Conservation (phyloP, 2,329 filamentous ascomycete species). For the Diaporthe nobilis region DNA sequence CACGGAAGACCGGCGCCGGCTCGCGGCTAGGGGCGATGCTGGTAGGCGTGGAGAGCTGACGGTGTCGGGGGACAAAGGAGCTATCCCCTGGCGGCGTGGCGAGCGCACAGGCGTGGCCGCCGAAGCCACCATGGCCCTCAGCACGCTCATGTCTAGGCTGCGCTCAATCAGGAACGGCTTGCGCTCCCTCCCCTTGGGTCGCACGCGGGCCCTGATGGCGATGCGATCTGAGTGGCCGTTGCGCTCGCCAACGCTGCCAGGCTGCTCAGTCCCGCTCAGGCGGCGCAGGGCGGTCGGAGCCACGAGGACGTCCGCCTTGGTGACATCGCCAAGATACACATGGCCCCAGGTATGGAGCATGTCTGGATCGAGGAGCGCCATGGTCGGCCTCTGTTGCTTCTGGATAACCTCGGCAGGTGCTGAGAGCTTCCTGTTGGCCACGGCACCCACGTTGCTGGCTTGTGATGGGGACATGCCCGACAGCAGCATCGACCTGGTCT, state of each 20-base stretch:
- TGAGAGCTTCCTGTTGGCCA: conserved; percentile 48
- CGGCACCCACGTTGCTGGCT: conserved; percentile 28
- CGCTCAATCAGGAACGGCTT: conserved; percentile 64
- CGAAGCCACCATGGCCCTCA: conserved; percentile 62
- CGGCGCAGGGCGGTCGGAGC: conserved; percentile 58
- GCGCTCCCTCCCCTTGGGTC: conserved; percentile 56
- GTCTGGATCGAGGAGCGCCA: conserved; percentile 48
- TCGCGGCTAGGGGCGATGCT: conserved; percentile 22
- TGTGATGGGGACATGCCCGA: conserved; percentile 44
- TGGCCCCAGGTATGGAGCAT: conserved; percentile 58
- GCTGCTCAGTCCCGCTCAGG: conserved; percentile 45
- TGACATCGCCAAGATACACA: conserved; percentile 57
- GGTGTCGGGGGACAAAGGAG: conserved; percentile 33
- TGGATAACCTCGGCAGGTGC: conserved; percentile 39
- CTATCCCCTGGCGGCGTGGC: conserved; percentile 36
- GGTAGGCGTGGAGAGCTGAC: conserved; percentile 34
- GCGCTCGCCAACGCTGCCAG: conserved; percentile 18
- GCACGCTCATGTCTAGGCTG: conserved; percentile 63
- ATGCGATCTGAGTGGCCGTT: conserved; percentile 45
- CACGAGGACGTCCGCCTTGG: conserved; percentile 62
- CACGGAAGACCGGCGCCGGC: conserved; percentile 37
- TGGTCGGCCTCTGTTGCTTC: conserved; percentile 44
- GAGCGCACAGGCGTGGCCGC: conserved; percentile 43
- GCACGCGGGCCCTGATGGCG: conserved; percentile 60
- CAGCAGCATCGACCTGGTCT: conserved; percentile 52